Percentiles rank a stretch among this genome's conserved stretches.
Evolutionary conservation across 2,329 filamentous ascomycete species (phyloP).

Genomic region (Nothopassalora personata): DNA sequence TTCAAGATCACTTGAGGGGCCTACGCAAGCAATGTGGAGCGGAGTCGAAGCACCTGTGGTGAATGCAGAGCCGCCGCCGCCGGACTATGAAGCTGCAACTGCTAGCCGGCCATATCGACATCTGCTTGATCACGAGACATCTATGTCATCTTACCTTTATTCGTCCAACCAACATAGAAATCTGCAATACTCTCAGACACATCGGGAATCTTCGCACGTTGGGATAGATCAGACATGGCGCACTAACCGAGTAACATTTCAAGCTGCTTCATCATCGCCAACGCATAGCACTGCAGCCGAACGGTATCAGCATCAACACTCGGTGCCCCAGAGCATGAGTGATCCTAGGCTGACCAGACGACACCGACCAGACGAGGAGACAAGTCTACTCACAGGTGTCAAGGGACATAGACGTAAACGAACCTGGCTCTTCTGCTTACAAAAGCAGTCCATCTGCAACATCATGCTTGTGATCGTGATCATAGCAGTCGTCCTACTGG

Average conservation of each 20-base stretch:
- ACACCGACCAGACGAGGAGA: slow-evolving; percentile 12
- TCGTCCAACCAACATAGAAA: too few species aligned
- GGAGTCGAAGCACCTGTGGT: slow-evolving; percentile 10
- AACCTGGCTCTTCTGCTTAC: slow-evolving; percentile 5
- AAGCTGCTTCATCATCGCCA: neutral
- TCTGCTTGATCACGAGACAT: neutral
- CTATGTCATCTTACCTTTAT: too few species aligned
- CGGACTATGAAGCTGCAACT: slow-evolving; percentile 25
- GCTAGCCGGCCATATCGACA: slow-evolving; percentile 7
- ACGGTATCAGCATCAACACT: neutral
- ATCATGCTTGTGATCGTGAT: slow-evolving; percentile 11
- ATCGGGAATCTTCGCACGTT: too few species aligned
- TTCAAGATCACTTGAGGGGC: slow-evolving; percentile 6
- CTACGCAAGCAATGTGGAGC: slow-evolving; percentile 15
- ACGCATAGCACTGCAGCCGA: neutral
- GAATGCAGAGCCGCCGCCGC: slow-evolving; percentile 20
- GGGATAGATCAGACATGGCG: too few species aligned
- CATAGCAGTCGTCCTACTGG: slow-evolving; percentile 5
- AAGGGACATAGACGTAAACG: neutral
- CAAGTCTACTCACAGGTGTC: slow-evolving; percentile 9
- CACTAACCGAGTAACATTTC: too few species aligned
- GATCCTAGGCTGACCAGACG: slow-evolving; percentile 2
- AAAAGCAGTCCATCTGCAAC: slow-evolving; percentile 11
- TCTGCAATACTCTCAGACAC: too few species aligned
- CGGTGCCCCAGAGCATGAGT: slow-evolving; percentile 12